phyloP scores from a whole-genome alignment of 78 protist genomes.

The Isochrysis galbana region DNA sequence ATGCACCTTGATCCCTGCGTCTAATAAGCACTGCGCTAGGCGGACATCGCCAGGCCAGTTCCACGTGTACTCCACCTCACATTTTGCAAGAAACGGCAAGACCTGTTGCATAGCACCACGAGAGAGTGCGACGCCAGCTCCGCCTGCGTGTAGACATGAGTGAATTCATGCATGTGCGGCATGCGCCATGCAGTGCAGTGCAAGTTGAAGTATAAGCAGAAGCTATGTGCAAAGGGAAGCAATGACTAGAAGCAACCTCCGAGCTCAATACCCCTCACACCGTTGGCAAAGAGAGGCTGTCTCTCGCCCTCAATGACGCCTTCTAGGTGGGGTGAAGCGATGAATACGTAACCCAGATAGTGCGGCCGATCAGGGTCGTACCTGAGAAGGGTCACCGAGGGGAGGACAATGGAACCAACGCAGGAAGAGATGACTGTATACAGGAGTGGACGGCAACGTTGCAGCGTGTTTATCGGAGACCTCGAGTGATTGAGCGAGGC shows the following conservation, averaged over 20 bases:
- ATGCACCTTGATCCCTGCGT: background rate
- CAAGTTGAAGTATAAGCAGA: no score
- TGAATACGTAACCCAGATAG: constrained; percentile 15
- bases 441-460: no score
- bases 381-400: background rate
- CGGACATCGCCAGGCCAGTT: constrained; percentile 31
- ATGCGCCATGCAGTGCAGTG: no score
- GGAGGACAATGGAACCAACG: no score
- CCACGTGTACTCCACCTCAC: background rate
- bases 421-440: no score
- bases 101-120: background rate
- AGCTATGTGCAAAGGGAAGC: no score
- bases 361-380: background rate
- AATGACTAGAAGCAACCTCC: no score
- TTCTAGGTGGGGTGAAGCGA: constrained; percentile 16
- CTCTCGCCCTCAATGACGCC: background rate
- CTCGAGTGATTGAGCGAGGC: no score
- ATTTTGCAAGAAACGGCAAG: background rate
- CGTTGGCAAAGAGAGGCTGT: constrained; percentile 19
- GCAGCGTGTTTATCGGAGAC: no score
- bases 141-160: no score
- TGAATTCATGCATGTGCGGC: no score
- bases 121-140: background rate
- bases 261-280: no score
- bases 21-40: background rate